Evolutionary conservation across 805 yeast genomes (phyloP), one percentile per base, ranked within the genome.

Genomic region (Schizosaccharomyces osmophilus): DNA sequence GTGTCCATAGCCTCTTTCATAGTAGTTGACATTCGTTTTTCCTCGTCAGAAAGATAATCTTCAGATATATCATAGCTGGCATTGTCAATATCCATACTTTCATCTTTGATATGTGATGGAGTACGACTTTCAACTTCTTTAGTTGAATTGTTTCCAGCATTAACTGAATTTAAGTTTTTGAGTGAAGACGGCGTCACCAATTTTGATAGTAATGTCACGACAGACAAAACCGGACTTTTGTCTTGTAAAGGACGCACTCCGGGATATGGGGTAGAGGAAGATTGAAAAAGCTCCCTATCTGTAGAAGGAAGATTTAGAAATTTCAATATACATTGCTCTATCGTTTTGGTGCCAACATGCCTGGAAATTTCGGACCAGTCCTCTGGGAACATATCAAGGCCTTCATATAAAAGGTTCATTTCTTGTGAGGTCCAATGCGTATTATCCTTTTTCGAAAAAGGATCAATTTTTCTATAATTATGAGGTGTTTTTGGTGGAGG

Each of bases 241-340:
- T 83, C 80, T 55, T 87, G 79, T n/a, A 29, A 19, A 24, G 36
- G 22, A 8, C 36, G 31, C 4, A 29, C 36, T 9, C 19, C 31
- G 11, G 57, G 36, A 24, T 29, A 19, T 5, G 31, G 11, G 3
- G n/a, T 9, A 24, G 22, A 17, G 31, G 22, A 17, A 9, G 32
- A 17, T 51, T 51, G 22, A 13, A 24, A 29, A 19, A 51, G 26
- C 19, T n/a, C 48, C n/a, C 3, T 31, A 70, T 93, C 99, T 72
- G 93, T 97, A 66, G 93, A 88, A 36, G 98, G 98, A 67, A 93
- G 75, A 72, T 90, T 95, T 65, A 93, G 76, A 69, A 93, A 93
- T 70, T 86, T 87, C 62, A 84, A 72, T 64, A 93, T 79, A 71
- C 96, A 87, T 70, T 88, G 90, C 69, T 87, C 95, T 63, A 85